Percentiles rank a stretch among this genome's conserved stretches.
phyloP scores from a whole-genome alignment of 768 basidiomycete species.

The Suillus lakei region DNA sequence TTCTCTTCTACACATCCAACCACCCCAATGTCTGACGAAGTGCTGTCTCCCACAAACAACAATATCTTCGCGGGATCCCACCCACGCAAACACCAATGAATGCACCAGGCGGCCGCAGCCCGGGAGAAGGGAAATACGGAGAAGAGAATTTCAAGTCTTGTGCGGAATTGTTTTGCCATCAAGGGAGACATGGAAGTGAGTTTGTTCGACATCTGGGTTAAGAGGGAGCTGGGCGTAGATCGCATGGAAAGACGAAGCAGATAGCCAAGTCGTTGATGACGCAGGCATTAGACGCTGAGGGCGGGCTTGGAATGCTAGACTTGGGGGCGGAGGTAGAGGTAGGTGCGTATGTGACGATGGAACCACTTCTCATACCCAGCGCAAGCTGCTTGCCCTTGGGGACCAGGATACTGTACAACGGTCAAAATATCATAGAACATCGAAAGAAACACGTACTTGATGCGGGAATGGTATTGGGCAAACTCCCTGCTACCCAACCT shows the following conservation, averaged over 20 bases:
- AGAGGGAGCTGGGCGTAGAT: constrained; percentile 57
- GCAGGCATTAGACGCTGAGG: constrained; percentile 54
- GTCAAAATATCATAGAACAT: constrained; percentile 11
- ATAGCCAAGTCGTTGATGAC: constrained; percentile 66
- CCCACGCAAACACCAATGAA: constrained; percentile 41
- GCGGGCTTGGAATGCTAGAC: constrained; percentile 59
- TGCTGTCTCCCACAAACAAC: constrained; percentile 52
- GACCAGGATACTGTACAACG: constrained; percentile 73
- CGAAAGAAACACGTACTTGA: constrained; percentile 52
- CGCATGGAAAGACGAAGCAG: constrained; percentile 70
- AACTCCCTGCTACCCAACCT: constrained; percentile 58
- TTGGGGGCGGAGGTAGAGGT: constrained; percentile 57
- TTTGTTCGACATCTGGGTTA: constrained; percentile 44
- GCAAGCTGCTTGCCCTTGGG: constrained; percentile 83
- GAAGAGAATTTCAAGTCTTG: constrained; percentile 43
- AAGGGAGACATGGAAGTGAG: constrained; percentile 44
- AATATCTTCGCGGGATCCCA: constrained; percentile 51
- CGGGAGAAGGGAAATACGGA: constrained; percentile 50
- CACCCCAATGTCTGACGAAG: constrained; percentile 54
- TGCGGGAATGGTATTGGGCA: constrained; percentile 56
- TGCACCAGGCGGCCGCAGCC: constrained; percentile 49
- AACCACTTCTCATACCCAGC: constrained; percentile 70
- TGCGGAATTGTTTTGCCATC: constrained; percentile 46
- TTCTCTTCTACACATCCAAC: constrained; percentile 43
- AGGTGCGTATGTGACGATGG: constrained; percentile 70